A percentile compares a stretch with the other conserved stretches of the same genome.
These are phyloP conservation scores for Vanderwaltozyma tropicalis DNA, from an alignment of 805 yeast genomes.

Conservation along the genomic window DNA sequence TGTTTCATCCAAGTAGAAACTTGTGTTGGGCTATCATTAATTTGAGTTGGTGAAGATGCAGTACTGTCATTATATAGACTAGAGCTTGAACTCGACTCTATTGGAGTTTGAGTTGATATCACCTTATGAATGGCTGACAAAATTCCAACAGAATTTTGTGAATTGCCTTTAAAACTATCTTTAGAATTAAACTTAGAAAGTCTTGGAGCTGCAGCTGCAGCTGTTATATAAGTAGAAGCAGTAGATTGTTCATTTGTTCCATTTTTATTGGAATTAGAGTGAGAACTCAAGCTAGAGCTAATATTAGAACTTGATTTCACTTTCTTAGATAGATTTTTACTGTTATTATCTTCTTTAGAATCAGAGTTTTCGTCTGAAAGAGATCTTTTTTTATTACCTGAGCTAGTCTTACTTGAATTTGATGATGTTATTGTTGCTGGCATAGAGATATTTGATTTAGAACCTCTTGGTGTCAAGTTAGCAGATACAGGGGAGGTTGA, in stretches of 20 bases:
- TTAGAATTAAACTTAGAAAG: constrained; percentile 43
- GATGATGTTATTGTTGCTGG: neutral
- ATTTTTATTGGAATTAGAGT: neutral
- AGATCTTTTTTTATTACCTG: constrained; percentile 1
- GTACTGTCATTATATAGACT: constrained; percentile 15
- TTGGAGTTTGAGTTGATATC: constrained; percentile 23
- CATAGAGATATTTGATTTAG: constrained; percentile 1
- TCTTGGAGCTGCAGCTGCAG: constrained; percentile 78
- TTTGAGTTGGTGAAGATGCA: constrained; percentile 34
- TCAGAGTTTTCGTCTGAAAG: neutral
- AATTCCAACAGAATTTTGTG: constrained; percentile 60
- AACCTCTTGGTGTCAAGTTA: constrained; percentile 27
- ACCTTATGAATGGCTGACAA: constrained; percentile 54
- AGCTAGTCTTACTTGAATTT: neutral
- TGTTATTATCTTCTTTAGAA: neutral
- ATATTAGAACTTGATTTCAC: neutral
- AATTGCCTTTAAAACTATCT: constrained; percentile 13
- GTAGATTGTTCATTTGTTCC: neutral
- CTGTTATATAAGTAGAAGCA: constrained; percentile 37
- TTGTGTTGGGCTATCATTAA: neutral
- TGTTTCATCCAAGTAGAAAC: constrained; percentile 49
- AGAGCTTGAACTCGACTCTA: constrained; percentile 15
- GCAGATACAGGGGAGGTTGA: constrained; percentile 73
- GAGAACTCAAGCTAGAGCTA: neutral
- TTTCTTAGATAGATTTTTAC: neutral